Evolutionary conservation across 352 stramenopile species (phyloP), one percentile per base, ranked within the genome.

Genomic region (Phytophthora macrochlamydospora): DNA sequence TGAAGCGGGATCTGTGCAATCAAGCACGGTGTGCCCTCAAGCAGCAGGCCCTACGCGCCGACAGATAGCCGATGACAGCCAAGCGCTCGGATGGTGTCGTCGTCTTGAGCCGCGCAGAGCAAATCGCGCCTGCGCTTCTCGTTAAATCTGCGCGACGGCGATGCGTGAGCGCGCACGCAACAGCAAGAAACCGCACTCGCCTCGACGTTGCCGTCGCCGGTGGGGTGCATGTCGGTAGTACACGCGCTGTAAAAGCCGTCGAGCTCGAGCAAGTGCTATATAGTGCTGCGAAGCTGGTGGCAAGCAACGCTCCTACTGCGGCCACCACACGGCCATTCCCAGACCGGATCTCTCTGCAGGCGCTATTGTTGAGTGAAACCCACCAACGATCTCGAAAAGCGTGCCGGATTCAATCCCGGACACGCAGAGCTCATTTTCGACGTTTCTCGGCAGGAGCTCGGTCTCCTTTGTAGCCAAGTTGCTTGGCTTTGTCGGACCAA

Each of bases 291-390:
- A 11, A 11, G 6, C 6, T 40, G 6, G 35, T 40, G 35, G 35
- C 35, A 6, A 40, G 6, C 6, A 11, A 11, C 35, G 35, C 9
- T 40, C 6, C 35, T 40, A 40, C 35, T 40, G 35, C 9, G 9
- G 35, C 9, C 48, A 54, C 31, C 50, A 42, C 8, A 14, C 38
- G 42, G 50, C 28, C 13, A 31, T 14, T 9, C 14, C 30, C 31
- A 32, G 37, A 35, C 51, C 35, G 35, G 51, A 56, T 56, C 51
- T 48, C 33, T 30, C 32, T 24, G 49, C 49, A 24, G 49, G 4
- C 49, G 53, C 50, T 53, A 56, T 67, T 62, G 59, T 62, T 40
- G 35, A 40, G 35, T 62, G 59, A 56, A 55, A 67, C 51, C 43
- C 40, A 29, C 33, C 43, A 24, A 24, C 18, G 18, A 24, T 24